phyloP scores from a whole-genome alignment of 1,284 basidiomycete genomes.

The Cystobasidiaceae sp. region DNA sequence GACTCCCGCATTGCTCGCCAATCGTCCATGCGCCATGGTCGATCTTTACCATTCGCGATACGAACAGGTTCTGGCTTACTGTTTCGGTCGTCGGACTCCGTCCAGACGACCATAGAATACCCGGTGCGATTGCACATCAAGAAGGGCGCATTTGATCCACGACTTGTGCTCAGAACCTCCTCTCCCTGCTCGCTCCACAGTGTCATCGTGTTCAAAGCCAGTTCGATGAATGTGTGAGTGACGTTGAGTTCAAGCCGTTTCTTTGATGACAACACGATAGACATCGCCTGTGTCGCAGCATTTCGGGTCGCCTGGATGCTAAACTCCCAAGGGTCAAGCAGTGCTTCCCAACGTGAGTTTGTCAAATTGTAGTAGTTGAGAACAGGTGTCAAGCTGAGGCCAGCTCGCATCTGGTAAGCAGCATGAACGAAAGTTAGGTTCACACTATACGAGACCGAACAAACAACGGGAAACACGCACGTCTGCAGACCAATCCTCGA shows the following conservation, averaged over 20 bases:
- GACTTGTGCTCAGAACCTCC: conserved; percentile 62
- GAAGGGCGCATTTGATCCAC: conserved; percentile 89
- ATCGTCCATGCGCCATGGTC: conserved; percentile 97
- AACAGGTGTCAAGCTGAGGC: conserved; percentile 69
- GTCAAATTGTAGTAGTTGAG: conserved; percentile 96
- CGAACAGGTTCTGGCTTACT: conserved; percentile 34
- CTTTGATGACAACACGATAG: conserved; percentile 63
- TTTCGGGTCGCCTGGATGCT: conserved; percentile 61
- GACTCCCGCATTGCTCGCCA: conserved; percentile 93
- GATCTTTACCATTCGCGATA: conserved; percentile 62
- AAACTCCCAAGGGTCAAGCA: conserved; percentile 96
- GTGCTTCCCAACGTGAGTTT: conserved; percentile 99
- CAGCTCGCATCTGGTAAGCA: conserved; percentile 63
- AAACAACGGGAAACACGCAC: conserved; percentile 50
- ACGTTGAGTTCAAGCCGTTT: conserved; percentile 88
- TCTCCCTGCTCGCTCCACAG: conserved; percentile 71
- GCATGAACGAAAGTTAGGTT: conserved; percentile 12
- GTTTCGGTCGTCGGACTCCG: conserved; percentile 38
- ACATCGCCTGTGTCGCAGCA: conserved; percentile 33
- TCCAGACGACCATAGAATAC: conserved; percentile 56
- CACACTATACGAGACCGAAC: neutral
- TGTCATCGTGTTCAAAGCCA: conserved; percentile 68
- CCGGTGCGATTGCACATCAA: conserved; percentile 88
- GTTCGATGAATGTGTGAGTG: conserved; percentile 84
- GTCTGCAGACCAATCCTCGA: conserved; percentile 91